Percentiles rank a stretch among this genome's conserved stretches.
phyloP scores from a whole-genome alignment of 768 basidiomycete genomes.

The Agrocybe praecox region DNA sequence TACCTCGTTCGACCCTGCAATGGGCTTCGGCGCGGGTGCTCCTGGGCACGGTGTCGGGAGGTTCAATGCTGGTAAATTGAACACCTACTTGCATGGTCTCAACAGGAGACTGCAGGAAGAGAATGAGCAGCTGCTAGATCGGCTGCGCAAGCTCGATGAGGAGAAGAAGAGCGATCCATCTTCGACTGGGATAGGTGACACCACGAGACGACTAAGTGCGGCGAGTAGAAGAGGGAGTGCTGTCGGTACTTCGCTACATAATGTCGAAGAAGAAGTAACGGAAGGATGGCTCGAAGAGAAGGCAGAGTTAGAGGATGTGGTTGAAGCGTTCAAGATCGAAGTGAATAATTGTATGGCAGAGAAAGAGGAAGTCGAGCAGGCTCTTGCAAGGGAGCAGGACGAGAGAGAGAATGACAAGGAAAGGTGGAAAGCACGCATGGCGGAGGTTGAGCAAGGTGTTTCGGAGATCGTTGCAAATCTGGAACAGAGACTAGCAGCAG shows the following conservation, averaged over 20 bases:
- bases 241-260: slow-evolving; percentile 52
- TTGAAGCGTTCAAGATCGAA: slow-evolving; percentile 50
- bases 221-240: slow-evolving; percentile 54
- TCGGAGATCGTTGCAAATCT: slow-evolving; percentile 66
- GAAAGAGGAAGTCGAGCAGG: slow-evolving; percentile 46
- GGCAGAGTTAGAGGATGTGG: slow-evolving; percentile 55
- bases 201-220: slow-evolving; percentile 34
- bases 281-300: slow-evolving; percentile 78
- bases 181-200: slow-evolving; percentile 21
- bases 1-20: slow-evolving; percentile 85
- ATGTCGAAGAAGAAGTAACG: slow-evolving; percentile 65
- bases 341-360: slow-evolving; percentile 47
- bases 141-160: slow-evolving; percentile 57
- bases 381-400: slow-evolving; percentile 53
- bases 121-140: slow-evolving; percentile 66
- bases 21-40: slow-evolving; percentile 69
- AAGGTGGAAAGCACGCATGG: slow-evolving; percentile 71
- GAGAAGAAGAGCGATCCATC: slow-evolving; percentile 32
- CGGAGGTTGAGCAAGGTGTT: slow-evolving; percentile 71
- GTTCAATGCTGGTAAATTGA: slow-evolving; percentile 86
- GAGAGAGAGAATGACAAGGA: slow-evolving; percentile 70
- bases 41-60: slow-evolving; percentile 68
- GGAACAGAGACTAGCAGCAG: slow-evolving; percentile 53
- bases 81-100: slow-evolving; percentile 82
- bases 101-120: slow-evolving; percentile 86